Conservation (phyloP, 2,329 filamentous ascomycete genomes). For the Fusarium sambucinum region DNA sequence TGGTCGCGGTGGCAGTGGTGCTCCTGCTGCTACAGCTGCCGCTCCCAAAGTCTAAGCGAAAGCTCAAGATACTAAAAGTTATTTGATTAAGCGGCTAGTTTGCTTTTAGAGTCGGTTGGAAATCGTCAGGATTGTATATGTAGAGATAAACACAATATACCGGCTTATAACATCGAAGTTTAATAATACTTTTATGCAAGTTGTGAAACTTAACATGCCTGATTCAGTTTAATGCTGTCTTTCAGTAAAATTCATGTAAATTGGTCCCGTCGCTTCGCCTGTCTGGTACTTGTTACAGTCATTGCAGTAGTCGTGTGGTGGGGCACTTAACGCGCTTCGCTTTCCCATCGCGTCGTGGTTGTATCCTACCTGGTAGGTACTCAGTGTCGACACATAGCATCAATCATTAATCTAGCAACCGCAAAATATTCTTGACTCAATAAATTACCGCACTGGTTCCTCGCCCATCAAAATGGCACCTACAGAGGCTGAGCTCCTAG, state of each 20-base stretch:
- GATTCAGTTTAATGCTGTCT: neutral
- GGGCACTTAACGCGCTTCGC: conserved; percentile 43
- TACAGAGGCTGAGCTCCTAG: conserved; percentile 79
- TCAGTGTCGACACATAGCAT: neutral
- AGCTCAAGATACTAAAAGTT: neutral
- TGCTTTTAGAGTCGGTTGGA: neutral
- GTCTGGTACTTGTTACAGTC: neutral
- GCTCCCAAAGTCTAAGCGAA: conserved; percentile 6
- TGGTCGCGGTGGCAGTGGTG: conserved; percentile 40
- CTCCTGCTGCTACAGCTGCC: neutral
- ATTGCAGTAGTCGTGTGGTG: neutral
- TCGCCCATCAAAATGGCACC: conserved; percentile 69
- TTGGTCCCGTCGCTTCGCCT: too few relatives aligned
- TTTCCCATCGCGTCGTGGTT: conserved; percentile 35
- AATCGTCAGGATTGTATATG: neutral
- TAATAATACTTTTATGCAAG: neutral
- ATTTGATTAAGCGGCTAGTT: conserved; percentile 8
- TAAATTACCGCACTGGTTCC: too few relatives aligned
- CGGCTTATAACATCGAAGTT: neutral
- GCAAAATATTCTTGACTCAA: neutral
- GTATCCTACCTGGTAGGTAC: too few relatives aligned
- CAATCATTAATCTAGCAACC: neutral
- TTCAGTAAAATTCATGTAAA: too few relatives aligned
- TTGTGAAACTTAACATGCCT: neutral
- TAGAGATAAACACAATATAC: neutral